Evolutionary conservation across 1,284 basidiomycete species (phyloP).

Genomic region (Trichosporon faecale): DNA sequence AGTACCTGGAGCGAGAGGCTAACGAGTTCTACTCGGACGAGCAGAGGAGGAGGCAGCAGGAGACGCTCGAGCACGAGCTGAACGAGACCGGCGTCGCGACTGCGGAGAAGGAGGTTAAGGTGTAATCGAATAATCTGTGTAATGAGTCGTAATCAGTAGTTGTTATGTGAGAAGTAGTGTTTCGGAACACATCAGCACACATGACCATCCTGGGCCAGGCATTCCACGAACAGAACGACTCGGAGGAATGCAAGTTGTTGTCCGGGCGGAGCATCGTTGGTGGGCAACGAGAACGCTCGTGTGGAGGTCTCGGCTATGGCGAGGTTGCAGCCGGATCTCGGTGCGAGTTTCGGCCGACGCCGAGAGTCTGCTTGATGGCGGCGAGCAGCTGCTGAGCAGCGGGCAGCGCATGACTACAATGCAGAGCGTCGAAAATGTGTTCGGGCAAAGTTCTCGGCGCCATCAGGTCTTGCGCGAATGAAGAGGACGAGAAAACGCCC

Average conservation of each 20-base stretch:
- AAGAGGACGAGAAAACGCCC: neutral
- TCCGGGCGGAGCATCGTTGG: neutral
- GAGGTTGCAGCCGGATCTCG: neutral
- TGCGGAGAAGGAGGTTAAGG: neutral
- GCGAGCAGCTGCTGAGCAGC: neutral
- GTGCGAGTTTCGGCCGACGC: neutral
- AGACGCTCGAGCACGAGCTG: slow-evolving; percentile 10
- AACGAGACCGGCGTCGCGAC: neutral
- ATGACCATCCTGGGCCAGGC: too few relatives aligned
- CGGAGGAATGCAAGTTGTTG: too few relatives aligned
- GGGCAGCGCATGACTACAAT: neutral
- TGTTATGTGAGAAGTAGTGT: neutral
- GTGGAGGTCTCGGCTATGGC: neutral
- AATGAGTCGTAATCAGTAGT: neutral
- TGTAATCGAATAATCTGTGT: neutral
- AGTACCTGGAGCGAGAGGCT: slow-evolving; percentile 25
- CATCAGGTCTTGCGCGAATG: neutral
- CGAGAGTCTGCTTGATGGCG: neutral
- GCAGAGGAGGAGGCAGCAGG: slow-evolving; percentile 12
- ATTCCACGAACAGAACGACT: too few relatives aligned
- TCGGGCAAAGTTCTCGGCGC: too few relatives aligned
- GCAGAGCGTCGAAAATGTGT: neutral
- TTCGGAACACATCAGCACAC: too few relatives aligned
- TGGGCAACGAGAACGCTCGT: neutral
- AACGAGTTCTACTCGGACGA: slow-evolving; percentile 20